Conservation (phyloP, 208 protist species). For the Leishmania mexicana region DNA sequence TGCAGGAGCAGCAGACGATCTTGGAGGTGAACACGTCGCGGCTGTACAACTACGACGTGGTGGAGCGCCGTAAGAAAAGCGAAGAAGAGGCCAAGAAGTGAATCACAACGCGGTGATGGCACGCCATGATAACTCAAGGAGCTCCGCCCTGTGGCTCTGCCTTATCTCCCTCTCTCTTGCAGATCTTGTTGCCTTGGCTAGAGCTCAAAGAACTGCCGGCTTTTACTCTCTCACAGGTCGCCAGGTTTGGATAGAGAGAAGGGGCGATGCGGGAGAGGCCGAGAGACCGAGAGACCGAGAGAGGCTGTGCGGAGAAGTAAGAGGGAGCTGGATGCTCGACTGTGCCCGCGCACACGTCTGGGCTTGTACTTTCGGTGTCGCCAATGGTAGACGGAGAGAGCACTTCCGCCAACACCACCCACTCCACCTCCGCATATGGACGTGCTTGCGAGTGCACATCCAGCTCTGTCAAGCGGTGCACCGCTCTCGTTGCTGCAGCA, state of each 20-base stretch:
- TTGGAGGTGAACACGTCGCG: slow-evolving; percentile 95
- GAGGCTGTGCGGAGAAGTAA: neutral
- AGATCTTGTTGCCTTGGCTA: neutral
- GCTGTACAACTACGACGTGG: slow-evolving; percentile 95
- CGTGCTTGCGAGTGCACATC: neutral
- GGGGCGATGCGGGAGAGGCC: neutral
- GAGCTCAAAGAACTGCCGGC: neutral
- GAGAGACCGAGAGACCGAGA: neutral
- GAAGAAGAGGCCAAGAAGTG: slow-evolving; percentile 30
- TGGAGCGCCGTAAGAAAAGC: slow-evolving; percentile 71
- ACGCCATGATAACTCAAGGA: neutral
- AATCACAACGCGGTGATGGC: neutral
- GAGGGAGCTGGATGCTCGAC: neutral
- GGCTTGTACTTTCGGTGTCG: neutral
- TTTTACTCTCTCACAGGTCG: neutral
- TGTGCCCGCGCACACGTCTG: neutral
- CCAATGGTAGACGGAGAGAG: neutral
- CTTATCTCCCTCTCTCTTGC: neutral
- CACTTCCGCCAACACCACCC: neutral
- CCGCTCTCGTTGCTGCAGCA: neutral
- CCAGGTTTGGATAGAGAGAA: neutral
- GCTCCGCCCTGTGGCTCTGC: neutral
- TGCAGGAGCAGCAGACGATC: slow-evolving; percentile 96
- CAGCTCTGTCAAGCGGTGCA: neutral
- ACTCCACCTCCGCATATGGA: neutral